Percentiles rank a stretch among this genome's conserved stretches.
Evolutionary conservation across 202 grass and related monocot species (phyloP).

Genomic region (Zoysia matrella): DNA sequence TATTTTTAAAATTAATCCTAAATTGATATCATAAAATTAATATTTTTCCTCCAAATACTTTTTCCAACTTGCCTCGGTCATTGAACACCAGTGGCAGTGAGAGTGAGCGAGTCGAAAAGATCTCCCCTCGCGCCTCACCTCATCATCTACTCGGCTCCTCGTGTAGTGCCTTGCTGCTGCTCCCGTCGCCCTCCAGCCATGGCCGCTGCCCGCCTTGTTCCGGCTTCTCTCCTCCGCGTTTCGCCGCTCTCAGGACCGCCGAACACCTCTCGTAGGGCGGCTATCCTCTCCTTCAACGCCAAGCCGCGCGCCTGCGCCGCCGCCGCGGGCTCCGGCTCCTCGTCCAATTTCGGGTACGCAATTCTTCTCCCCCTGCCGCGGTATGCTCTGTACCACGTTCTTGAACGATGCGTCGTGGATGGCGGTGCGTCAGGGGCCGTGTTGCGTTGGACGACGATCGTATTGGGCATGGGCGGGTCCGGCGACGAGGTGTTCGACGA

Average conservation of each 20-base stretch:
- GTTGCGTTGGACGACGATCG: background rate
- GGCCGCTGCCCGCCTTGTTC: slow-evolving; percentile 17
- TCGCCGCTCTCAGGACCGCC: background rate
- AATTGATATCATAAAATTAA: no score
- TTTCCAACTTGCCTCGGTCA: no score
- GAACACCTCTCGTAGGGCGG: background rate
- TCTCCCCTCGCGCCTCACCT: no score
- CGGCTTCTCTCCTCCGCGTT: slow-evolving; percentile 19
- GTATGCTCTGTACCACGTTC: background rate
- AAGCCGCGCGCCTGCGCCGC: slow-evolving; percentile 24
- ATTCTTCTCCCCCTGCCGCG: background rate
- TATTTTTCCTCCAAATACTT: no score
- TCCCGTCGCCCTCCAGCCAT: background rate
- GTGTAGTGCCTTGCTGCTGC: no score
- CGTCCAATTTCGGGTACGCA: slow-evolving; percentile 43
- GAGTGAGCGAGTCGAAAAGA: no score
- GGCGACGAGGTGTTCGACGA: slow-evolving; percentile 14
- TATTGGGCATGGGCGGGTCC: no score
- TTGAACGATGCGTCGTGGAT: background rate
- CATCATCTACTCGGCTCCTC: no score
- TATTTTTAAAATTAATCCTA: no score
- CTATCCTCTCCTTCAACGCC: slow-evolving; percentile 25
- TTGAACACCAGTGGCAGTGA: no score
- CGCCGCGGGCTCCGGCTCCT: background rate
- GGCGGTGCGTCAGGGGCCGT: background rate